Percentiles rank a stretch among this genome's conserved stretches.
Evolutionary conservation across 176 grass and related monocot species (phyloP).

Genomic region (Avena sativa): DNA sequence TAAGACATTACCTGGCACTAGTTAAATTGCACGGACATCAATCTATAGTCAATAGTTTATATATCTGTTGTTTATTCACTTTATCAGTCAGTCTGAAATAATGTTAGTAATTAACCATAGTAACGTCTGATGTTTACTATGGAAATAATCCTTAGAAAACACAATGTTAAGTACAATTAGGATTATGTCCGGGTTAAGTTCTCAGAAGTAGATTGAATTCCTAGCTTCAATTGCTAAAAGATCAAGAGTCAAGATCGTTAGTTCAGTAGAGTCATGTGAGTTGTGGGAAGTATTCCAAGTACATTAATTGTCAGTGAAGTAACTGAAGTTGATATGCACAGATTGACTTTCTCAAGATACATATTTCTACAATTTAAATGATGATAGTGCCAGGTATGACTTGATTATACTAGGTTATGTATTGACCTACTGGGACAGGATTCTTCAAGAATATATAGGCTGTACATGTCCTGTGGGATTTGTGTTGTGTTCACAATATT

Average conservation of each 20-base stretch:
- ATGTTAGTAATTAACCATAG: background rate
- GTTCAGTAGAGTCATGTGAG: constrained; percentile 21
- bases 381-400: background rate
- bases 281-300: background rate
- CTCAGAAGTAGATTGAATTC: constrained; percentile 25
- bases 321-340: background rate
- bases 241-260: background rate
- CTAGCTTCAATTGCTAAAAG: constrained; percentile 1
- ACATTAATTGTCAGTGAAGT: constrained; percentile 6
- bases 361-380: constrained; percentile 7
- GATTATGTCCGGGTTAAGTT: background rate
- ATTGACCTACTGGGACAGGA: background rate
- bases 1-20: background rate
- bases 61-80: background rate
- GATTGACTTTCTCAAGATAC: background rate
- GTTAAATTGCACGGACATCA: constrained; percentile 1
- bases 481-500: constrained; percentile 20
- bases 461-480: background rate
- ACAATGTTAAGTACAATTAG: constrained; percentile 10
- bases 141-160: background rate
- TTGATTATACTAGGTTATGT: constrained; percentile 1
- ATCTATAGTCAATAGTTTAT: background rate
- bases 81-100: background rate
- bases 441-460: constrained; percentile 3
- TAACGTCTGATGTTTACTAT: background rate